A percentile compares a stretch with the other conserved stretches of the same genome.
Evolutionary conservation across 2,329 filamentous ascomycete species (phyloP).

Genomic region (Hypoxylon sp.): DNA sequence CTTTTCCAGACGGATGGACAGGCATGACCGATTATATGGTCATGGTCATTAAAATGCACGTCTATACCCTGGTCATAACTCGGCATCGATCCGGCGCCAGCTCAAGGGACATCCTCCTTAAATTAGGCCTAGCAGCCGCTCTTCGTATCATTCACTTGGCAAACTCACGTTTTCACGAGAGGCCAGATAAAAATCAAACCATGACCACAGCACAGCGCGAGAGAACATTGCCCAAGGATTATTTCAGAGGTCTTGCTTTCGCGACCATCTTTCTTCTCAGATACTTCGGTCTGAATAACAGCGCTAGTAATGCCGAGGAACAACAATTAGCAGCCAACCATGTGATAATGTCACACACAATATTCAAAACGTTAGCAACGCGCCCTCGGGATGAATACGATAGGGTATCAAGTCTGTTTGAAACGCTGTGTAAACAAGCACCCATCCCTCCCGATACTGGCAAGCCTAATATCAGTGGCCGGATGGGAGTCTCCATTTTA

Average conservation of each 20-base stretch:
- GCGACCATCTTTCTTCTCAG: constrained; percentile 53
- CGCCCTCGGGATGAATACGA: constrained; percentile 48
- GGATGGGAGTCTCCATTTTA: constrained; percentile 50
- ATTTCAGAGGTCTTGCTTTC: constrained; percentile 51
- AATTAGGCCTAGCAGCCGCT: constrained; percentile 48
- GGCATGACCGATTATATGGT: constrained; percentile 47
- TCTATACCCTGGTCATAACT: constrained; percentile 51
- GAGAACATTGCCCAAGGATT: constrained; percentile 48
- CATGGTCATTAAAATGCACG: constrained; percentile 51
- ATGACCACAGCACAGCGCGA: constrained; percentile 40
- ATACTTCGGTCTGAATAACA: constrained; percentile 50
- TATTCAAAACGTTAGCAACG: constrained; percentile 48
- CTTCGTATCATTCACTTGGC: constrained; percentile 51
- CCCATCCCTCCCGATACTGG: constrained; percentile 43
- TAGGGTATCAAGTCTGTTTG: constrained; percentile 49
- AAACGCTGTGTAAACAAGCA: constrained; percentile 49
- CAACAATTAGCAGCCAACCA: constrained; percentile 52
- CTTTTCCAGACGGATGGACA: constrained; percentile 49
- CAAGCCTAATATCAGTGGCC: constrained; percentile 40
- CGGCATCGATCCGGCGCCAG: constrained; percentile 39
- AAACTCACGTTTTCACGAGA: constrained; percentile 43
- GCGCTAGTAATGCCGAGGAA: constrained; percentile 48
- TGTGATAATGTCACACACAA: constrained; percentile 50
- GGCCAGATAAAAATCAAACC: constrained; percentile 24
- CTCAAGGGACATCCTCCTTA: constrained; percentile 50